phyloP scores from a whole-genome alignment of 1,139 yeast genomes.

The Suhomyces bribrorum region DNA sequence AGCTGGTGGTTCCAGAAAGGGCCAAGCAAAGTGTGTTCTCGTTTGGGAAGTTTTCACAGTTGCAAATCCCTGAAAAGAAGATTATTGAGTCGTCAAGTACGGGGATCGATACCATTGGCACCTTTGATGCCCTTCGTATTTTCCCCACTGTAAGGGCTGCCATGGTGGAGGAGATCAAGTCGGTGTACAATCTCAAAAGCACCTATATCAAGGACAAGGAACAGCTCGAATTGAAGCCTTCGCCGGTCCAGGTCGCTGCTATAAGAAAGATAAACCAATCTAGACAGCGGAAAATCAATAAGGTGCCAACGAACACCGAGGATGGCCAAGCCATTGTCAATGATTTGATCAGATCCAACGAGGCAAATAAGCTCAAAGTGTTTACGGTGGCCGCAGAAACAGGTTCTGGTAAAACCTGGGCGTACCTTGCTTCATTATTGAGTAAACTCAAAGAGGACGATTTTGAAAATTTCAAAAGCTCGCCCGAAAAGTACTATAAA shows the following conservation, averaged over 20 bases:
- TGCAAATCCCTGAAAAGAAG: constrained; percentile 19
- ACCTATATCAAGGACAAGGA: constrained; percentile 35
- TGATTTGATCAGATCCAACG: constrained; percentile 34
- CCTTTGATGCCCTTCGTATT: constrained; percentile 66
- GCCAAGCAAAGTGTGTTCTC: constrained; percentile 12
- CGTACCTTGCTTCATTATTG: constrained; percentile 75
- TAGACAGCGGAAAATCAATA: constrained; percentile 21
- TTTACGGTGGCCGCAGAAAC: constrained; percentile 93
- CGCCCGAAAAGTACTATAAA: constrained; percentile 32
- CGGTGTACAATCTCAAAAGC: constrained; percentile 44
- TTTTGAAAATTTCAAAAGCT: constrained; percentile 27
- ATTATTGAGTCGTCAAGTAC: constrained; percentile 19
- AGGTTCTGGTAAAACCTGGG: constrained; percentile 95
- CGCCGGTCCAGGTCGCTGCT: constrained; percentile 49
- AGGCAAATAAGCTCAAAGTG: constrained; percentile 49
- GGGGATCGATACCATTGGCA: constrained; percentile 39
- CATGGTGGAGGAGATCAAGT: constrained; percentile 57
- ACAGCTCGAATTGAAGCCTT: constrained; percentile 37
- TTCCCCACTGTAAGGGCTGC: constrained; percentile 68
- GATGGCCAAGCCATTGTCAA: constrained; percentile 25
- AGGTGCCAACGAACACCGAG: constrained; percentile 19
- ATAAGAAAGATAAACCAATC: constrained; percentile 44
- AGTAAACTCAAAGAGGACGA: constrained; percentile 66
- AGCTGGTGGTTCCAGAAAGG: neutral
- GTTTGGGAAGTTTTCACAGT: constrained; percentile 23